Percentiles rank a stretch among this genome's conserved stretches.
Evolutionary conservation across 2,329 filamentous ascomycete genomes (phyloP).

Genomic region (Massarina eburnea): DNA sequence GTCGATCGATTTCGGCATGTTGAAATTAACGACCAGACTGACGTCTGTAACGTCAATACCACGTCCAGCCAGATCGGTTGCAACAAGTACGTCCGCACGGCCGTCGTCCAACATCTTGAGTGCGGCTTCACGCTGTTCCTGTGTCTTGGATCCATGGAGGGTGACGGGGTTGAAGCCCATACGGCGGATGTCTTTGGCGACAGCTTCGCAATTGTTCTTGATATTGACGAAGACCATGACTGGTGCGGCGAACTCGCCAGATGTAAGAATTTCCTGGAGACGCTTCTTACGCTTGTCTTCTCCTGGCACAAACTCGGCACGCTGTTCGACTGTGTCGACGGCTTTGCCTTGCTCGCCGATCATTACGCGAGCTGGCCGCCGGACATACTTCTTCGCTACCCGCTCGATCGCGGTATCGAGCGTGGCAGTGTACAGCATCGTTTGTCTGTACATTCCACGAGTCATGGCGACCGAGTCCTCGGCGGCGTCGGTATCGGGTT

Average conservation of each 20-base stretch:
- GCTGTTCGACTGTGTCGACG: conserved; percentile 96
- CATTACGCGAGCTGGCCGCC: conserved; percentile 87
- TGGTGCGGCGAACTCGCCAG: conserved; percentile 77
- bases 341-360: conserved; percentile 95
- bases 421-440: conserved; percentile 99
- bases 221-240: conserved; percentile 99
- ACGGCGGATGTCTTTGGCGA: conserved; percentile 89
- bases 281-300: conserved; percentile 98
- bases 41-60: conserved; percentile 98
- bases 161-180: conserved; percentile 92
- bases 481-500: conserved; percentile 89
- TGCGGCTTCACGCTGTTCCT: conserved; percentile 95
- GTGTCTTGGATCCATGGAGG: conserved; percentile 92
- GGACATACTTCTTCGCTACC: conserved; percentile 95
- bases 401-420: conserved; percentile 93
- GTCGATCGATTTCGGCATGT: conserved; percentile 93
- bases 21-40: conserved; percentile 94
- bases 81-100: conserved; percentile 83
- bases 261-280: conserved; percentile 83
- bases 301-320: conserved; percentile 84
- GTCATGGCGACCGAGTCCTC: conserved; percentile 87
- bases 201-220: conserved; percentile 96
- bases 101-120: conserved; percentile 80
- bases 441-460: conserved; percentile 84
- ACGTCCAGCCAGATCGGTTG: conserved; percentile 91